Conservation (phyloP, 441 rosid species). For the Pelargonium myrrhifolium region DNA sequence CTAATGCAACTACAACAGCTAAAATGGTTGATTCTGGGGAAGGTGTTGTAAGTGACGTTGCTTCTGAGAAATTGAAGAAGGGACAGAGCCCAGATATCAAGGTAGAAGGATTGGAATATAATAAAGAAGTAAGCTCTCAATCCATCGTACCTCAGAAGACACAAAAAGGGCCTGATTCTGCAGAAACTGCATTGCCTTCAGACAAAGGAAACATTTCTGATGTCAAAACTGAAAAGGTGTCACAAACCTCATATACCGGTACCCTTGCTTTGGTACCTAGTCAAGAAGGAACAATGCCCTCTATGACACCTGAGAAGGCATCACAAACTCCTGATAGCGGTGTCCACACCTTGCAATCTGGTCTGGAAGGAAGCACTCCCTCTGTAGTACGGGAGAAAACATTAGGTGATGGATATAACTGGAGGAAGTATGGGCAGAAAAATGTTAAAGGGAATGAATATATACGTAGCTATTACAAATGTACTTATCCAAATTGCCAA, state of each 20-base stretch:
- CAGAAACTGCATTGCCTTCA: conserved; percentile 19
- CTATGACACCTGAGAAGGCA: background rate
- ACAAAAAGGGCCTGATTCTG: conserved; percentile 20
- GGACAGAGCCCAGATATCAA: conserved; percentile 19
- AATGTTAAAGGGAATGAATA: conserved; percentile 94
- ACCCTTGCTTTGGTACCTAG: background rate
- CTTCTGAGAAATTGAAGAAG: conserved; percentile 28
- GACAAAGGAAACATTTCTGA: conserved; percentile 38
- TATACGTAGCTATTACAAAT: conserved; percentile 94
- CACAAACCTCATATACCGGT: conserved; percentile 26
- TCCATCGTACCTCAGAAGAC: conserved; percentile 25
- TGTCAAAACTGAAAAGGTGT: conserved; percentile 25
- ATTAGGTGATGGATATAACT: conserved; percentile 78
- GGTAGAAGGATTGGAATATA: conserved; percentile 22
- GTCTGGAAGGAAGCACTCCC: conserved; percentile 50
- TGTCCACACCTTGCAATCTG: conserved; percentile 29
- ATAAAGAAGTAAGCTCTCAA: conserved; percentile 21
- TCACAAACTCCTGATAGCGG: background rate
- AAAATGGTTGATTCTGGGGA: conserved; percentile 37
- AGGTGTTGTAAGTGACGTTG: conserved; percentile 27
- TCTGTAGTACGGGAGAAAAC: conserved; percentile 32
- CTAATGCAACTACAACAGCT: conserved; percentile 24
- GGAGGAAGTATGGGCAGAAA: conserved; percentile 95
- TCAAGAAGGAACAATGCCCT: background rate
- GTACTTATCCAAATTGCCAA: conserved; percentile 75